phyloP scores from a whole-genome alignment of 805 yeast species.

The Suhomyces emberorum region DNA sequence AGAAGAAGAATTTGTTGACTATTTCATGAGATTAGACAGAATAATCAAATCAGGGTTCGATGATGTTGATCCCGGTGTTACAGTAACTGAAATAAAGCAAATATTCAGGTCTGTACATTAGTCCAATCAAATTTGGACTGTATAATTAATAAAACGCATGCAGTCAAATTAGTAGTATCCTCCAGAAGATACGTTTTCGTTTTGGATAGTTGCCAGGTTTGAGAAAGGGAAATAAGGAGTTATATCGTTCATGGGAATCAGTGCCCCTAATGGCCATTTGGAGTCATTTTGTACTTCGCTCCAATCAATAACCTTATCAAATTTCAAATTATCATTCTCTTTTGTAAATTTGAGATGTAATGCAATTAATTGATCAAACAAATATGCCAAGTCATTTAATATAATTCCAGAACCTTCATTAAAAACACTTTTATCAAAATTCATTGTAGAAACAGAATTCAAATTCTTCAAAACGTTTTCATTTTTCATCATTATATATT shows the following conservation, averaged over 20 bases:
- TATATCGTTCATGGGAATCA: constrained; percentile 31
- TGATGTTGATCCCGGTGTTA: constrained; percentile 49
- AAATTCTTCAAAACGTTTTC: constrained; percentile 29
- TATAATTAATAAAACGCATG: too few relatives aligned
- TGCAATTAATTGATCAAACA: constrained; percentile 41
- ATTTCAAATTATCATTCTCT: constrained; percentile 39
- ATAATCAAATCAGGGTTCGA: constrained; percentile 54
- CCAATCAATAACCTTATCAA: constrained; percentile 36
- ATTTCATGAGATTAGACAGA: constrained; percentile 51
- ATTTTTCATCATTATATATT: constrained; percentile 28
- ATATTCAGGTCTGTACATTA: too few relatives aligned
- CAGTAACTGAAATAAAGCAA: constrained; percentile 54
- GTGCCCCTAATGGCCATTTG: constrained; percentile 43
- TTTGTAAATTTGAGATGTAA: constrained; percentile 41
- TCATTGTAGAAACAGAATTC: constrained; percentile 32
- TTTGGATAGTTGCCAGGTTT: not conserved
- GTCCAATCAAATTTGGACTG: too few relatives aligned
- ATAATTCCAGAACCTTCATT: constrained; percentile 32
- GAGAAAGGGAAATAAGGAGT: constrained; percentile 22
- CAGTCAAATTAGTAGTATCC: too few relatives aligned
- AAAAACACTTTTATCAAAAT: constrained; percentile 35
- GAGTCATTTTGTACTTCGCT: constrained; percentile 33
- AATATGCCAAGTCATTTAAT: constrained; percentile 31
- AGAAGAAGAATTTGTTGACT: constrained; percentile 58
- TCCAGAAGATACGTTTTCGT: constrained; percentile 6